Base-by-base conservation (phyloP, 2,329 filamentous ascomycete genomes). In the Plectosphaerella cucumerina region DNA sequence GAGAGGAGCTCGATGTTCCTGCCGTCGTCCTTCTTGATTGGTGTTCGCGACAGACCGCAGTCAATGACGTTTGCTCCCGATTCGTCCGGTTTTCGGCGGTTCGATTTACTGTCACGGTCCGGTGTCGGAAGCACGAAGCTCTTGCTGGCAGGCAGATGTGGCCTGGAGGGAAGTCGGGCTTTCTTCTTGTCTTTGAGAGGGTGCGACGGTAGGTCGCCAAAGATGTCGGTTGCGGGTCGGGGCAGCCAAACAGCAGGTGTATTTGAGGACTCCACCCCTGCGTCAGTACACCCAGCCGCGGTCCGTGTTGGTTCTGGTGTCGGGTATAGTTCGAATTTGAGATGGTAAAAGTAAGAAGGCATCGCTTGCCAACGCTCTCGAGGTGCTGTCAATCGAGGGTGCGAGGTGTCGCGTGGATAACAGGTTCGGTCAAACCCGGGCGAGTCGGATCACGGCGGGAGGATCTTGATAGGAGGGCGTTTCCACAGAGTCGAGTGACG, bases 321-420 rank as follows among this genome's bases (percentile, higher is more conserved):
- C 42, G 73, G 67, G 64, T 86, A 86, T 41, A 86, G 73, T 69
- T 87, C 84, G 60, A 87, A 77, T 58, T 80, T 84, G n/a, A 87
- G 62, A 59, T 86, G 82, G 60, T 86, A 86, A 57, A 80, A 81
- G 64, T 84, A 85, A 26, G 76, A 76, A 70, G 78, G 77, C 81
- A 84, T 48, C 23, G 21, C 41, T 22, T 43, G 41, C 41, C 15
- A 43, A 20, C 18, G 15, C 6, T 5, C n/a, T 37, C 14, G 41
- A 18, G 41, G 12, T 22, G 5, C 12, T 20, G 9, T 43, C 15
- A 43, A 43, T 43, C 3, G 10, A 18, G 11, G 41, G n/a, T 20
- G 11, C 21, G 41, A 14, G 17, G 41, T n/a, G 14, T 14, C 21
- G 11, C 9, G 12, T 41, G 14, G n/a, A 10, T 5, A 22, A 14